Evolutionary conservation across 2,329 filamentous ascomycete genomes (phyloP).

Genomic region (Botrytis pseudocinerea): DNA sequence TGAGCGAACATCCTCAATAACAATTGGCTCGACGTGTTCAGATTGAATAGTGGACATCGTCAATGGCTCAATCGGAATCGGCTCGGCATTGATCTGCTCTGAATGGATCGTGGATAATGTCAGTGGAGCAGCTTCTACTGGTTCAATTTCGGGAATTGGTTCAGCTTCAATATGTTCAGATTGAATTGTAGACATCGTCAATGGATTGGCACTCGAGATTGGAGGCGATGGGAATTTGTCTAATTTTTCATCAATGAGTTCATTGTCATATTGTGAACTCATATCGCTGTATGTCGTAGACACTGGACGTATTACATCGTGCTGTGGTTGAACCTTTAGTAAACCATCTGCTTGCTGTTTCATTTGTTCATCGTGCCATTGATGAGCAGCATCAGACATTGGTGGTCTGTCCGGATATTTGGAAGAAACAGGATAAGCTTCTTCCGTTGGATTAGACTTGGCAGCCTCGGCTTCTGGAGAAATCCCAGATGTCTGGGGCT

Average conservation of each 20-base stretch:
- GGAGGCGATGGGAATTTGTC: slow-evolving; percentile 57
- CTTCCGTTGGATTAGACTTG: slow-evolving; percentile 27
- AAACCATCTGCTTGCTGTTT: slow-evolving; percentile 30
- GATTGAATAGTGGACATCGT: slow-evolving; percentile 42
- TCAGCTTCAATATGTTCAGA: slow-evolving; percentile 43
- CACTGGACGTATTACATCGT: slow-evolving; percentile 44
- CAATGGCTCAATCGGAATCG: slow-evolving; percentile 33
- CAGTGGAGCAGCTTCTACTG: slow-evolving; percentile 31
- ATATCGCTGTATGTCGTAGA: slow-evolving; percentile 55
- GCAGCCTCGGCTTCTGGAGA: slow-evolving; percentile 29
- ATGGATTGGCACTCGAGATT: slow-evolving; percentile 40
- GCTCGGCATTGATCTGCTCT: slow-evolving; percentile 43
- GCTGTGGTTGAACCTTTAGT: slow-evolving; percentile 29
- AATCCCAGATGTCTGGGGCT: slow-evolving; percentile 12
- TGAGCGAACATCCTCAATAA: not conserved
- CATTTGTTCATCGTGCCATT: slow-evolving; percentile 39
- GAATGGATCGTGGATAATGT: slow-evolving; percentile 45
- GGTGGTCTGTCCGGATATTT: slow-evolving; percentile 26
- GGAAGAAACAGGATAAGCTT: slow-evolving; percentile 30
- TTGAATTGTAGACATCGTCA: slow-evolving; percentile 42
- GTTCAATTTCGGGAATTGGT: not conserved
- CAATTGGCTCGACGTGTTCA: slow-evolving; percentile 41
- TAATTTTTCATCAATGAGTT: slow-evolving; percentile 52
- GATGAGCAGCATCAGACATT: slow-evolving; percentile 38
- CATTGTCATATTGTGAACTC: slow-evolving; percentile 52